Base-by-base conservation (phyloP, 2,329 filamentous ascomycete genomes). In the Aotearoamyces nothofagi region DNA sequence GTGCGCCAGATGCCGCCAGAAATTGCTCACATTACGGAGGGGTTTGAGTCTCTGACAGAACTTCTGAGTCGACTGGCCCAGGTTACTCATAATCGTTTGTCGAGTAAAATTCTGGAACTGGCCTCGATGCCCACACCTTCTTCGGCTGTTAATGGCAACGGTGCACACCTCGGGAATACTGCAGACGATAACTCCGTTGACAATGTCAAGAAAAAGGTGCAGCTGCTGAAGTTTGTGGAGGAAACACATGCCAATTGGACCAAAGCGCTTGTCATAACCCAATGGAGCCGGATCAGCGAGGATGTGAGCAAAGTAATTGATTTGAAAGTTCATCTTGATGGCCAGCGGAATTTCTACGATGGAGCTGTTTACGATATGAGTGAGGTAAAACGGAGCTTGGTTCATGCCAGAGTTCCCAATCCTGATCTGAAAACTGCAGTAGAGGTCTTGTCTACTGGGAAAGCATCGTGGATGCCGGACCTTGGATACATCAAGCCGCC, bases 381-480 rank as follows among this genome's bases (percentile, higher is more conserved):
- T 29, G 65, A 78, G 24, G 63, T 87, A 45, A 92, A 87, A 54
- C 61, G 72, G 37, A 71, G 77, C 42, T 63, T 92, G 38, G 65
- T 68, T 7, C 64, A 62, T 42, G 79, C 79, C 24, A 78, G 84
- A 43, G 64, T 92, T 46, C 82, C 81, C 4, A 87, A 84, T 46
- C 90, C 90, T 2, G 92, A 98, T 55, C 61, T 98, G 29, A 79
- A 78, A 50, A 94, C 84, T 12, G 87, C 90, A 5, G 59, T 94
- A 24, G 76, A 94, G 43, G 66, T 93, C 15, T 58, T 98, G 31
- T 77, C 81, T 5, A 83, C 73, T 6, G 83, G 82, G 23, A 74
- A 72, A 42, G 77, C 78, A 14, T 64, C 71, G 4, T 82, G 77
- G 65, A 74, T 92, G 60, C 77, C 86, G 30, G 77, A 90, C 51